Base-by-base conservation (phyloP, 805 yeast species). In the Starmerella gropengiesseri region DNA sequence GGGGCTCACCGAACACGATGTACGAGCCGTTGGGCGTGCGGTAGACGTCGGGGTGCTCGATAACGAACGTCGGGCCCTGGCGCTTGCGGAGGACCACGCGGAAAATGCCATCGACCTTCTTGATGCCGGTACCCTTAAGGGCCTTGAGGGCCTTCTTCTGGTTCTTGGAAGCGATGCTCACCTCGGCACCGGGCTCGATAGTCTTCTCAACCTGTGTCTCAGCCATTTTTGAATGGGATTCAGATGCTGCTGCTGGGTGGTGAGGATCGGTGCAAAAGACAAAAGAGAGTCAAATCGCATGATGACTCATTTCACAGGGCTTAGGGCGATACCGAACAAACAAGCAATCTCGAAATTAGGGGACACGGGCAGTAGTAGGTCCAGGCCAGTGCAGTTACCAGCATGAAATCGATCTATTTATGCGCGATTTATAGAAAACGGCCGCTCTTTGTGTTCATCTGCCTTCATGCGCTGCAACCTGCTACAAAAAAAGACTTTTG, bases 1-100 rank as follows among this genome's bases (percentile, higher is more conserved):
- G 83, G 63, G 95, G 94, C 71, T 87, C 96, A 70, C 98, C 98
- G 60, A 89, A 87, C 56, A 89, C 96, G 59, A 89, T 79, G 74
- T 82, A 91, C 57, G 94, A 80, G 64, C 96, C 95, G 62, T 93
- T 81, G 53, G 78, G 74, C 51, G 95, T 79, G 70, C 75, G 84
- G 94, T 73, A 89, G 49, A 91, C 97, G 58, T 86, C 96, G 67
- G 98, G 98, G 56, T 68, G 65, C 65, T 84, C 91, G 69, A 89
- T 83, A 62, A 91, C 94, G 66, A 80, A 76, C 63, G 86, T 80
- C 64, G 80, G 76, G 77, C 84, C 83, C 66, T 87, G 86, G 71
- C 83, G 79, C 74, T 79, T 84, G 72, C 81, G 84, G 77, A 89
- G 81, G 57, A 95, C 86, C 62, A 91, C 97, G 71, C 97, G 82